Percentiles rank a stretch among this genome's conserved stretches.
These are phyloP conservation scores for Nymphaea thermarum DNA, from an alignment of 164 flowering plant species.

Conservation along the genomic window DNA sequence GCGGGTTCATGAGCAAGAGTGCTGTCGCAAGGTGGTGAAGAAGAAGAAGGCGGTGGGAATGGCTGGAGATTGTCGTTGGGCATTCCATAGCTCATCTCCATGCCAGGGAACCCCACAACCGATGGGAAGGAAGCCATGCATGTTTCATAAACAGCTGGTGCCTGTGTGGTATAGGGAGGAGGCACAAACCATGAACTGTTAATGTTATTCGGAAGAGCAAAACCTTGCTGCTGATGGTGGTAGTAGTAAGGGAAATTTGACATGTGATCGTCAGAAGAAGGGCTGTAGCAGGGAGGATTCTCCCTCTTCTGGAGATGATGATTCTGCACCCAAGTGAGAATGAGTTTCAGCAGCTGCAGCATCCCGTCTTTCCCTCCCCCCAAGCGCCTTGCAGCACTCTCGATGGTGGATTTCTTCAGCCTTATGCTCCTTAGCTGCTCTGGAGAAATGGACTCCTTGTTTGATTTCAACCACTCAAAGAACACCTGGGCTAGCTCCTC, in stretches of 20 bases:
- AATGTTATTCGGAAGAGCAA: background rate
- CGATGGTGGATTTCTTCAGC: conserved; percentile 74
- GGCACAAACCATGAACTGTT: background rate
- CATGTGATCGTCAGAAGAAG: background rate
- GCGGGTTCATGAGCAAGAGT: background rate
- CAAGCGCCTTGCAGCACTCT: conserved; percentile 59
- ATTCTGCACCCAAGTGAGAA: conserved; percentile 87
- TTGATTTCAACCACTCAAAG: conserved; percentile 84
- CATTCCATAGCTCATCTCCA: background rate
- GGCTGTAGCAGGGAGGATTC: background rate
- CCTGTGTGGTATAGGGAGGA: conserved; percentile 8
- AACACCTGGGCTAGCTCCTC: conserved; percentile 73
- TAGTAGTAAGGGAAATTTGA: background rate
- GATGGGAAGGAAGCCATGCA: conserved; percentile 17
- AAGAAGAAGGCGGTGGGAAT: background rate
- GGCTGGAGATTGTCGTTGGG: background rate
- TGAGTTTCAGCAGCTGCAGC: conserved; percentile 71
- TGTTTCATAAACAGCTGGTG: conserved; percentile 6
- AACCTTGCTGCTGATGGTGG: conserved; percentile 5
- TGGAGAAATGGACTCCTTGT: conserved; percentile 76
- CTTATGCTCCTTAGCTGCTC: conserved; percentile 81
- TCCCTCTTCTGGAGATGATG: conserved; percentile 60
- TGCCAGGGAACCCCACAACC: background rate
- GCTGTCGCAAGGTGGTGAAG: background rate
- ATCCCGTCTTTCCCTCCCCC: conserved; percentile 80